Evolutionary conservation across 2,329 filamentous ascomycete genomes (phyloP).

Genomic region (Calonectria hawksworthii): DNA sequence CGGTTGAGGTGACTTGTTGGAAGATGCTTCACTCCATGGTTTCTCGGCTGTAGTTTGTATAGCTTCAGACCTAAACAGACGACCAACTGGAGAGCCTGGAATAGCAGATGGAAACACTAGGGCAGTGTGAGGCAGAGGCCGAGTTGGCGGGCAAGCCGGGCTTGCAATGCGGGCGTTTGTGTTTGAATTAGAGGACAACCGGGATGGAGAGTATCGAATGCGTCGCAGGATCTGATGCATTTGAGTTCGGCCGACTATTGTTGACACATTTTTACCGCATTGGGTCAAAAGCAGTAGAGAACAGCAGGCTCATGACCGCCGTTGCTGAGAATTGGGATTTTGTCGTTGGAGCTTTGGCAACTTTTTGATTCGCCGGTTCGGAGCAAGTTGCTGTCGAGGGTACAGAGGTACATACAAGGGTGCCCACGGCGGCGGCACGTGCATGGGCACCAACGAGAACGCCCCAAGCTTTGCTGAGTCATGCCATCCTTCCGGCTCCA

Average conservation of each 20-base stretch:
- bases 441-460: constrained; percentile 39
- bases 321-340: background rate
- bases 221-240: constrained; percentile 48
- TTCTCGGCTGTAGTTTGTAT: constrained; percentile 16
- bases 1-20: background rate
- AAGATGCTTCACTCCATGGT: constrained; percentile 15
- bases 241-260: constrained; percentile 38
- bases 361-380: constrained; percentile 34
- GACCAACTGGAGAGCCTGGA: constrained; percentile 10
- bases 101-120: constrained; percentile 28
- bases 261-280: constrained; percentile 44
- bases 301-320: constrained; percentile 21
- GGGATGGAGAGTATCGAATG: constrained; percentile 33
- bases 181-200: constrained; percentile 30
- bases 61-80: constrained; percentile 22
- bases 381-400: constrained; percentile 17
- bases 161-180: constrained; percentile 18
- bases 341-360: background rate
- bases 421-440: constrained; percentile 32
- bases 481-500: constrained; percentile 46
- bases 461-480: constrained; percentile 51
- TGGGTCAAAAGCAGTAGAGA: constrained; percentile 14
- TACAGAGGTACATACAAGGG: constrained; percentile 20
- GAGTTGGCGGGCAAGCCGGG: constrained; percentile 17
- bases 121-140: constrained; percentile 29